Percentiles rank a stretch among this genome's conserved stretches.
Evolutionary conservation across 495 filamentous ascomycete species (phyloP).

Genomic region (Aspergillus hancockii): DNA sequence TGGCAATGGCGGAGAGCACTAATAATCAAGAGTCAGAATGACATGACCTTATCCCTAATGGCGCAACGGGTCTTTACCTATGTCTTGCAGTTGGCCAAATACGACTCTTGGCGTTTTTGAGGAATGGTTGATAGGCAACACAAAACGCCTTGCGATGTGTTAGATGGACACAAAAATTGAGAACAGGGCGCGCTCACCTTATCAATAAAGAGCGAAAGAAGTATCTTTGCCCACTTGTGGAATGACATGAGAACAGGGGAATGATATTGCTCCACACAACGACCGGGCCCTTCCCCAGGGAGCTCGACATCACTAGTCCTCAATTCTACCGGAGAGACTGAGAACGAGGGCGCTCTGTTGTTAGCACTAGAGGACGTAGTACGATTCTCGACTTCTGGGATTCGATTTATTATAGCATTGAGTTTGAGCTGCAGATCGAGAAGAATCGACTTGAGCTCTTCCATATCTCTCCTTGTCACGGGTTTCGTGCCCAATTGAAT

Average conservation of each 20-base stretch:
- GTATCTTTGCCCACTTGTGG: constrained; percentile 50
- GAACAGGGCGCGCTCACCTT: constrained; percentile 29
- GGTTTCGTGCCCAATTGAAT: constrained; percentile 50
- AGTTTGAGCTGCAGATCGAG: constrained; percentile 47
- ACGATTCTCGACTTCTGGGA: constrained; percentile 29
- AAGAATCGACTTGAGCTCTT: constrained; percentile 45
- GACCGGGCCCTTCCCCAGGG: constrained; percentile 37
- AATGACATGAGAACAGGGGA: constrained; percentile 44
- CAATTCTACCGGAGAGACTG: constrained; percentile 31
- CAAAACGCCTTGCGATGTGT: constrained; percentile 43
- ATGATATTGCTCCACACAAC: constrained; percentile 49
- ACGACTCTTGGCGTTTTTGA: constrained; percentile 56
- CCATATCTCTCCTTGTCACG: constrained; percentile 45
- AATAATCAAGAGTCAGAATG: constrained; percentile 15
- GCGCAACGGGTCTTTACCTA: constrained; percentile 35
- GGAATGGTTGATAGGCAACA: constrained; percentile 56
- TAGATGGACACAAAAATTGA: not conserved
- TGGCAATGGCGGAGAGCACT: constrained; percentile 57
- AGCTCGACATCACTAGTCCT: constrained; percentile 31
- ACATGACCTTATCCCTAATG: not conserved
- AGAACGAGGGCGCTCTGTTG: constrained; percentile 30
- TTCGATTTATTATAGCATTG: constrained; percentile 44
- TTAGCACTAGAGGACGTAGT: constrained; percentile 19
- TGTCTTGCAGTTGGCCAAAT: constrained; percentile 55
- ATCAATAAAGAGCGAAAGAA: constrained; percentile 47